Evolutionary conservation across 2,329 filamentous ascomycete species (phyloP), one percentile per base, ranked within the genome.

Genomic region (Aureobasidium sp.): DNA sequence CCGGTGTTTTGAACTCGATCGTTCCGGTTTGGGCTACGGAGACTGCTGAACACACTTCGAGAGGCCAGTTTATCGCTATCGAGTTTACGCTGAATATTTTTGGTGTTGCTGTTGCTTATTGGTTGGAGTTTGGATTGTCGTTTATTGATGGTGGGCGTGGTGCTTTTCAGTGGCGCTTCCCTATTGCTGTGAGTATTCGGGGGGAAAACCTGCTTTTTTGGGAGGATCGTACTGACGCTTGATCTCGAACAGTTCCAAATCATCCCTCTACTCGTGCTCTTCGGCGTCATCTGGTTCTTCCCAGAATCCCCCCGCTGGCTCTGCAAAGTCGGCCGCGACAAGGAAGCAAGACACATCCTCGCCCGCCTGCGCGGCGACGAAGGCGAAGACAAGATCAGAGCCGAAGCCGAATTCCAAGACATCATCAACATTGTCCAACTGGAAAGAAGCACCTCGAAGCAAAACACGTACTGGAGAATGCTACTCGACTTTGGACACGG

Each of bases 11-110:
- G 39, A 90, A 88, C 68, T 82, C 85, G 8, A 88, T 89, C 64
- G 82, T 86, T 0, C 87, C 87, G 0, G 85, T 88, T 3, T 89
- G 85, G 85, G 85, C 85, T 0, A 87, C 86, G 0, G 87, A 89
- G 71, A 87, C 84, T 0, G 83, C 85, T 0, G 82, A 86, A 42
- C 84, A 89, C 68, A 88, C 81, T 0, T 85, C 82, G 2, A 81
- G 88, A 44, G 88, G 88, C 6, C 80, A 85, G 52, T 88, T 88
- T 65, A 83, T 90, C 62, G 84, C 85, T 11, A 85, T 88, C 60
- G 87, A 90, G 67, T 90, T 90, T 65, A 89, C 86, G 0, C 72
- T 89, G 9, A 90, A 90, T 68, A 89, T 89, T 64, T 84, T 88
- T 52, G 86, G 86, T 67, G 85, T 82, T 85, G 22, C 77, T 85